Conservation (phyloP, 805 yeast genomes). For the Candida berthetii region DNA sequence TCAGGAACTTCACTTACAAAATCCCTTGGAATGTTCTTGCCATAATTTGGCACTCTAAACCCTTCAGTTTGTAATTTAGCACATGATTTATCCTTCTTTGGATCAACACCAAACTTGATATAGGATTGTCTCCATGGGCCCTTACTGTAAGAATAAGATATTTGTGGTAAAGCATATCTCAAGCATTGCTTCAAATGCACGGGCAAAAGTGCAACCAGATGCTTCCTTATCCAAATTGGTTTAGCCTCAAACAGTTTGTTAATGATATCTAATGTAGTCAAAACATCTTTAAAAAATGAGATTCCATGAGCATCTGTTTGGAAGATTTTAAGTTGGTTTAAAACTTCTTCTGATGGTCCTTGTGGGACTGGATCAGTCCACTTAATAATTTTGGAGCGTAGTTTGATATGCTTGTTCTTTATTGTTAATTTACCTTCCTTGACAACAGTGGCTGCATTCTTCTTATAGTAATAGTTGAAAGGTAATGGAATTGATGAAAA, state of each 20-base stretch:
- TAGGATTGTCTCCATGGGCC: constrained; percentile 96
- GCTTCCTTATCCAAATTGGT: constrained; percentile 85
- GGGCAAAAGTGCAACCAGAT: constrained; percentile 51
- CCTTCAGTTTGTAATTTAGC: constrained; percentile 80
- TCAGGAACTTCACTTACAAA: constrained; percentile 26
- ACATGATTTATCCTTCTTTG: constrained; percentile 45
- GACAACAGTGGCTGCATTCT: constrained; percentile 52
- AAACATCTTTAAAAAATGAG: constrained; percentile 19
- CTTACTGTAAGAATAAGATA: constrained; percentile 71
- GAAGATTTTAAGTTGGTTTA: constrained; percentile 32
- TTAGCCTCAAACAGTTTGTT: constrained; percentile 52
- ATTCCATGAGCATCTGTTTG: constrained; percentile 23
- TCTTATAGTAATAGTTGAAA: constrained; percentile 68
- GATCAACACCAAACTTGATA: constrained; percentile 75
- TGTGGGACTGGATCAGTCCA: constrained; percentile 43
- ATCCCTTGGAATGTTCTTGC: constrained; percentile 22
- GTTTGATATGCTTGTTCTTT: constrained; percentile 38
- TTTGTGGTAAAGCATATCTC: constrained; percentile 77
- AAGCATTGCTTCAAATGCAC: constrained; percentile 36
- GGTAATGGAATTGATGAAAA: constrained; percentile 76
- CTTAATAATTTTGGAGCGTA: constrained; percentile 47
- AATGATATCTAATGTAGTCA: constrained; percentile 21
- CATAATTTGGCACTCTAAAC: constrained; percentile 37
- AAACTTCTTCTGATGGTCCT: constrained; percentile 43
- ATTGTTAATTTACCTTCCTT: constrained; percentile 43